Evolutionary conservation across 768 basidiomycete genomes (phyloP).

Genomic region (Russula griseocarnosa): DNA sequence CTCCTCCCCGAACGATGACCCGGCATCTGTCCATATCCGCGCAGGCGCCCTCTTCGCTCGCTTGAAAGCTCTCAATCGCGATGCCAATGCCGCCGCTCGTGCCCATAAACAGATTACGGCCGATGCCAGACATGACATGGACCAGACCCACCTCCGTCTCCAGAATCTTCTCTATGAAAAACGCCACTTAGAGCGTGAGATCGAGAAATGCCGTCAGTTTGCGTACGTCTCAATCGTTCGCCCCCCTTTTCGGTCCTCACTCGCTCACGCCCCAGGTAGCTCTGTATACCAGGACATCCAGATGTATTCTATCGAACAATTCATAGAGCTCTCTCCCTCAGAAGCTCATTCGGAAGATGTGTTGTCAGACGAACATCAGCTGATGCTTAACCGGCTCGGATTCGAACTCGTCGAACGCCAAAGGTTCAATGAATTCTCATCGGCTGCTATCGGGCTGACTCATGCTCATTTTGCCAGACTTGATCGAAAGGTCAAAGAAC

Average conservation of each 20-base stretch:
- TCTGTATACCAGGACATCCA: conserved; percentile 88
- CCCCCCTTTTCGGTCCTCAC: background rate
- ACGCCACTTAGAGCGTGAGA: conserved; percentile 85
- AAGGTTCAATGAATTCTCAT: conserved; percentile 48
- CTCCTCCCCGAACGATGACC: conserved; percentile 42
- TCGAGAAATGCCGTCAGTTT: conserved; percentile 89
- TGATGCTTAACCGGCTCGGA: conserved; percentile 82
- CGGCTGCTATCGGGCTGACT: conserved; percentile 12
- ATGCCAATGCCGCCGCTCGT: conserved; percentile 67
- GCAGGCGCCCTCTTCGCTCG: conserved; percentile 74
- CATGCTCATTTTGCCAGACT: conserved; percentile 44
- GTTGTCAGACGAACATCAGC: conserved; percentile 67
- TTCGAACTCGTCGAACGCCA: conserved; percentile 88
- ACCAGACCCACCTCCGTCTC: conserved; percentile 78
- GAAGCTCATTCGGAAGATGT: conserved; percentile 60
- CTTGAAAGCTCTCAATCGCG: conserved; percentile 74
- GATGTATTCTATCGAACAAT: conserved; percentile 66
- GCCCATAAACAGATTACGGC: conserved; percentile 65
- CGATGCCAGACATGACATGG: conserved; percentile 83
- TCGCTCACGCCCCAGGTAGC: conserved; percentile 37
- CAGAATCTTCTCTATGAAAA: conserved; percentile 89
- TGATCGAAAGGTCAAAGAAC: conserved; percentile 65
- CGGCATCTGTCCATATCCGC: conserved; percentile 53
- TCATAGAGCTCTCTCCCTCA: conserved; percentile 61
- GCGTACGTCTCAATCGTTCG: conserved; percentile 51